Conservation (phyloP, 176 grass and related monocot genomes). For the Areca catechu region DNA sequence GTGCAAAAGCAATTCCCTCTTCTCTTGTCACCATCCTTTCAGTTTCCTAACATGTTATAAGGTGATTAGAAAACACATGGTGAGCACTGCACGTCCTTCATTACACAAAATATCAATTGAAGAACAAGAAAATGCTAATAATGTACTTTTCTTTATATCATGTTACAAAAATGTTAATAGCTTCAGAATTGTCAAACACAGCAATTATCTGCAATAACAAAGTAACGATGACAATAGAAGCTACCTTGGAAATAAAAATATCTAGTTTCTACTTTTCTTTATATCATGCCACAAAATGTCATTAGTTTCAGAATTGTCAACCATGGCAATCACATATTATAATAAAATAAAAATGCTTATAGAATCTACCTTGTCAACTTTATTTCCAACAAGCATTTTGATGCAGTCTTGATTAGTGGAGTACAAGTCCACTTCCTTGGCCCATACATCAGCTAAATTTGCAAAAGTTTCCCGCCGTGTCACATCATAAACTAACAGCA, state of each 20-base stretch:
- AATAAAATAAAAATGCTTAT: not conserved
- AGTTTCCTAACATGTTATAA: slow-evolving; percentile 31
- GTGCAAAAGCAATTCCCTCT: slow-evolving; percentile 84
- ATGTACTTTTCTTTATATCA: too few relatives aligned
- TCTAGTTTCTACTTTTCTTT: too few relatives aligned
- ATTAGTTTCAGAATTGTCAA: not conserved
- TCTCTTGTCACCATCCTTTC: slow-evolving; percentile 82
- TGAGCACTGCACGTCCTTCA: not conserved
- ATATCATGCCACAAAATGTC: not conserved
- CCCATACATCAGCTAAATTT: slow-evolving; percentile 90
- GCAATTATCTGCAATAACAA: too few relatives aligned
- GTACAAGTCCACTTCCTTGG: slow-evolving; percentile 84
- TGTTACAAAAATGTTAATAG: too few relatives aligned
- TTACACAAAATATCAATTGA: not conserved
- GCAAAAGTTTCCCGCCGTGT: slow-evolving; percentile 82
- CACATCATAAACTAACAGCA: slow-evolving; percentile 88
- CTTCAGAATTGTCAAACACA: too few relatives aligned
- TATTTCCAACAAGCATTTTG: slow-evolving; percentile 96
- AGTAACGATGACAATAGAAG: too few relatives aligned
- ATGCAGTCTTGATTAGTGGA: slow-evolving; percentile 71
- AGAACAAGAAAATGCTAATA: too few relatives aligned
- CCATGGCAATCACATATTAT: not conserved
- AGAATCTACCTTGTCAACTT: slow-evolving; percentile 84
- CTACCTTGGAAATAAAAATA: too few relatives aligned
- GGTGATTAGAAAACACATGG: slow-evolving; percentile 9